A percentile compares a stretch with the other conserved stretches of the same genome.
Conservation (phyloP, 2,329 filamentous ascomycete species). For the Neopestalotiopsis clavispora region DNA sequence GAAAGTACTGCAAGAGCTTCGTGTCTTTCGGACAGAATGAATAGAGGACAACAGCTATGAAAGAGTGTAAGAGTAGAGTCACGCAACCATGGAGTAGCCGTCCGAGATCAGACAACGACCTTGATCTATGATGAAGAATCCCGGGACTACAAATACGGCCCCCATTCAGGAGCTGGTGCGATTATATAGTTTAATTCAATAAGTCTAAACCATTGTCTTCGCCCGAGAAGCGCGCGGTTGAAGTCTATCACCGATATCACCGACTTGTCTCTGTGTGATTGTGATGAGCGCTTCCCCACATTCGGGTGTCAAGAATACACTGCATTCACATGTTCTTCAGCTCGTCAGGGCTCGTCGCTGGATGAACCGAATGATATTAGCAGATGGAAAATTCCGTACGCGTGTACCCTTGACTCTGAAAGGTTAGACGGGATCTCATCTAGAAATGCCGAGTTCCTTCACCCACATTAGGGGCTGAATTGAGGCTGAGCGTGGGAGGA, state of each 20-base stretch:
- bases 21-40: too few relatives aligned
- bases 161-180: too few relatives aligned
- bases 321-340: neutral
- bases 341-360: neutral
- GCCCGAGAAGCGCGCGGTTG: neutral
- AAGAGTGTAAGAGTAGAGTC: too few relatives aligned
- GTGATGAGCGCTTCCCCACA: neutral
- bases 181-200: neutral
- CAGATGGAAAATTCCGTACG: neutral
- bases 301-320: neutral
- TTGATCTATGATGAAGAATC: too few relatives aligned
- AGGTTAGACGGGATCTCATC: neutral
- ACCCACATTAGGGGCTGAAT: neutral
- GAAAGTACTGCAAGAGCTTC: too few relatives aligned
- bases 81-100: too few relatives aligned
- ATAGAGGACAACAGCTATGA: too few relatives aligned
- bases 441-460: neutral
- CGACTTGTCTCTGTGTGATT: neutral
- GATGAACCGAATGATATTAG: neutral
- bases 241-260: conserved; percentile 1
- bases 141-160: too few relatives aligned
- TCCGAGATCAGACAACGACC: too few relatives aligned
- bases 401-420: neutral
- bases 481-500: neutral
- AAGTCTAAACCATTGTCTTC: neutral